Percentiles rank a stretch among this genome's conserved stretches.
Conservation (phyloP, 257 asterid genomes). For the Lithospermum erythrorhizon region DNA sequence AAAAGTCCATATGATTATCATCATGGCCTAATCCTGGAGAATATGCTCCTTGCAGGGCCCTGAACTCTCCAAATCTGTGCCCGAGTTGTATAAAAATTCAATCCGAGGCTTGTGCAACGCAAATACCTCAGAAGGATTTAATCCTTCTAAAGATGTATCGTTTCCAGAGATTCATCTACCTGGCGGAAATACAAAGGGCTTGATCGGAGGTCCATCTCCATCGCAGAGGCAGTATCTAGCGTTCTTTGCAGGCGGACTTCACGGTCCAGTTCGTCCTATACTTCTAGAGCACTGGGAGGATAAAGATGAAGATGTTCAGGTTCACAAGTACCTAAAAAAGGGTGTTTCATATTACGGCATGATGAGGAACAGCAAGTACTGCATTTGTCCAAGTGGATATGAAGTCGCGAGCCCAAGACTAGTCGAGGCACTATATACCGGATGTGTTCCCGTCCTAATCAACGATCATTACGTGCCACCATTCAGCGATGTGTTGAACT, state of each 20-base stretch:
- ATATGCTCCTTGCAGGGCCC: slow-evolving; percentile 24
- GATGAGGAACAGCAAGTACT: slow-evolving; percentile 59
- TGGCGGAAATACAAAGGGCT: slow-evolving; percentile 11
- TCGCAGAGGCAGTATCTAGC: slow-evolving; percentile 18
- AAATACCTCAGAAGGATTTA: slow-evolving; percentile 24
- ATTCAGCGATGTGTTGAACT: slow-evolving; percentile 63
- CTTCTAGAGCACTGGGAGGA: slow-evolving; percentile 74
- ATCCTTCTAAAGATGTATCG: slow-evolving; percentile 22
- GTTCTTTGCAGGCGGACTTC: slow-evolving; percentile 54
- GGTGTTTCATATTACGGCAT: slow-evolving; percentile 54
- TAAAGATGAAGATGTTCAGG: slow-evolving; percentile 48
- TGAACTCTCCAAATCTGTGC: slow-evolving; percentile 21
- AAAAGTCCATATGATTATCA: too few relatives aligned
- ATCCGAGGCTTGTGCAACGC: slow-evolving; percentile 27
- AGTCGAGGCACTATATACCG: slow-evolving; percentile 73
- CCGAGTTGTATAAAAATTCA: slow-evolving; percentile 19
- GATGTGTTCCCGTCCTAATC: slow-evolving; percentile 73
- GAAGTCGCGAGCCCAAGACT: slow-evolving; percentile 89
- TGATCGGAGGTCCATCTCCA: slow-evolving; percentile 29
- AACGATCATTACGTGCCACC: slow-evolving; percentile 63
- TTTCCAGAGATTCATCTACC: slow-evolving; percentile 29
- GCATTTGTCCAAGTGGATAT: slow-evolving; percentile 84
- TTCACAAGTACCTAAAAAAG: slow-evolving; percentile 48
- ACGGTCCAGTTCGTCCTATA: slow-evolving; percentile 76
- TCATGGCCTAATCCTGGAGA: not conserved